Evolutionary conservation across 2,329 filamentous ascomycete species (phyloP), one percentile per base, ranked within the genome.

Genomic region (Colletotrichum lentis): DNA sequence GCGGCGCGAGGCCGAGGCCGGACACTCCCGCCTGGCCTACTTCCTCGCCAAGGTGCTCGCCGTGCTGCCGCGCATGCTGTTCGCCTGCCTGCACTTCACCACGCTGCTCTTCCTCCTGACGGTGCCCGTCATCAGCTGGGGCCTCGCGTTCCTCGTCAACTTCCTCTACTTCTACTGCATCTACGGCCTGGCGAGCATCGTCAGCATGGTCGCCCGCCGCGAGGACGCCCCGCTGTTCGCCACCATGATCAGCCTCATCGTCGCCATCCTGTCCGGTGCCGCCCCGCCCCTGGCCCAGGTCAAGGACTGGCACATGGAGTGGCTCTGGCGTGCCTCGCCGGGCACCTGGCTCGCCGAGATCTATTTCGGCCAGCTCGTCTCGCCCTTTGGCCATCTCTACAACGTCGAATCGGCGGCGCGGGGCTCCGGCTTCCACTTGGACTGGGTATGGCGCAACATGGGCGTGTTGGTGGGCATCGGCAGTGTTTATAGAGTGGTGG

Each of bases 151-250:
- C 73, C 61, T 79, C 16, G 80, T 80, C 7, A 88, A 88, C 64
- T 72, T 87, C 53, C 69, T 83, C 11, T 88, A 88, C 75, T 88
- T 87, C 72, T 89, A 83, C 76, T 84, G 83, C 72, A 84, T 88
- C 58, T 88, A 87, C 73, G 85, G 86, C 0, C 78, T 88, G 7
- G 82, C 86, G 0, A 83, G 80, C 41, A 76, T 79, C 37, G 74
- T 88, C 18, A 84, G 81, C 64, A 86, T 88, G 84, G 72, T 88
- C 1, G 80, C 83, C 24, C 80, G 82, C 22, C 77, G 86, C 8
- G 85, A 88, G 73, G 84, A 88, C 67, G 86, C 85, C 0, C 86
- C 86, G 0, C 75, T 88, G 0, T 75, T 88, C 7, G 84, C 86
- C 1, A 85, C 86, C 11, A 85, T 88, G 79, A 76, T 83, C 39